Conservation (phyloP, 2,329 filamentous ascomycete genomes). For the Colletotrichum orbiculare region DNA sequence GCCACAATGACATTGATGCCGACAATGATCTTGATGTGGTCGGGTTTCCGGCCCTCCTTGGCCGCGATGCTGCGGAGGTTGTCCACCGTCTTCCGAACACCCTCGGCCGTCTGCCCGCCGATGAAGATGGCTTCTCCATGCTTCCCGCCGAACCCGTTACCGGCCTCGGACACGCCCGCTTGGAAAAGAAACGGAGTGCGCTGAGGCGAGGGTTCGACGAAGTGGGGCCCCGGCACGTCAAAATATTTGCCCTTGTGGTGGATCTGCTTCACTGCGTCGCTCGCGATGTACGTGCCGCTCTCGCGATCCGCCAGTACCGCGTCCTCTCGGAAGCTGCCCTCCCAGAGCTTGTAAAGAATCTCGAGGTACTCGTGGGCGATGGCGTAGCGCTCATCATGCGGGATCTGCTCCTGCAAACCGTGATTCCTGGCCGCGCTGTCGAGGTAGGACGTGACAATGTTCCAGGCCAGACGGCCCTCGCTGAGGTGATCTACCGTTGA, state of each 20-base stretch:
- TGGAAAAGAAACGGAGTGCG: conserved; percentile 73
- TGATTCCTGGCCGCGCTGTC: conserved; percentile 74
- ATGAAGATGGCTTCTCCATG: conserved; percentile 52
- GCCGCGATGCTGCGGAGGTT: conserved; percentile 52
- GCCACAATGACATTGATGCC: conserved; percentile 56
- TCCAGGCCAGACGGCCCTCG: conserved; percentile 63
- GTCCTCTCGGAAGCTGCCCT: conserved; percentile 58
- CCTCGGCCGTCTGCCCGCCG: conserved; percentile 54
- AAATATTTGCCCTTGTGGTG: conserved; percentile 71
- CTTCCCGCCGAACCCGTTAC: conserved; percentile 8
- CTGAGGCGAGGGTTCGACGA: conserved; percentile 71
- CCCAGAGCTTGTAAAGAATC: conserved; percentile 70
- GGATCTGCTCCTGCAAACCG: conserved; percentile 64
- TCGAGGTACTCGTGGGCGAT: conserved; percentile 70
- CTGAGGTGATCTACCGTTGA: conserved; percentile 76
- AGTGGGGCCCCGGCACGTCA: conserved; percentile 67
- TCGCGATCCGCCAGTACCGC: conserved; percentile 67
- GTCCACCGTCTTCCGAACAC: conserved; percentile 53
- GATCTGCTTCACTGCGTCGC: conserved; percentile 67
- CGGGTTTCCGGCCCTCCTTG: conserved; percentile 50
- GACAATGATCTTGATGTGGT: conserved; percentile 55
- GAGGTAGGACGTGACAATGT: conserved; percentile 75
- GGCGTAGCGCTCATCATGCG: conserved; percentile 63
- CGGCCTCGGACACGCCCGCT: conserved; percentile 47
- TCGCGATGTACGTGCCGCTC: conserved; percentile 58